Evolutionary conservation across 1,284 basidiomycete genomes (phyloP).

Genomic region (Bjerkandera adusta): DNA sequence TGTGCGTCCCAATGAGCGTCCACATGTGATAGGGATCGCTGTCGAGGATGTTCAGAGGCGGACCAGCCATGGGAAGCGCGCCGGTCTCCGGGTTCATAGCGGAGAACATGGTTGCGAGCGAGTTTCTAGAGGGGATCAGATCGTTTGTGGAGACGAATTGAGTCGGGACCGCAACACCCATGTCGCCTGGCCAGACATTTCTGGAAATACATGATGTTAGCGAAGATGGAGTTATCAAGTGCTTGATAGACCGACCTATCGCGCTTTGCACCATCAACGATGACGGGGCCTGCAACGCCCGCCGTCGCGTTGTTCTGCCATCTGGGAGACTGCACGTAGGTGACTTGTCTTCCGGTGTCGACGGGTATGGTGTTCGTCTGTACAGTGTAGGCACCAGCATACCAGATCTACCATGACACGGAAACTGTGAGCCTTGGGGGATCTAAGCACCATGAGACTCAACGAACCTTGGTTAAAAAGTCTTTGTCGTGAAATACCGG

Average conservation of each 20-base stretch:
- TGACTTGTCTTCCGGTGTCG: slow-evolving; percentile 52
- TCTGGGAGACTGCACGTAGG: slow-evolving; percentile 38
- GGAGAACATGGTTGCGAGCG: slow-evolving; percentile 57
- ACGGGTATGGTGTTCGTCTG: slow-evolving; percentile 56
- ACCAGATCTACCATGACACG: slow-evolving; percentile 45
- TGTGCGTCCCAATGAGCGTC: slow-evolving; percentile 45
- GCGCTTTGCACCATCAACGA: slow-evolving; percentile 61
- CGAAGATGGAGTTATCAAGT: not conserved
- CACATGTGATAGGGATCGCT: slow-evolving; percentile 42
- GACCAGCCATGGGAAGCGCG: slow-evolving; percentile 54
- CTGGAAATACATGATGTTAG: slow-evolving; percentile 24
- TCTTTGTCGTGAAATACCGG: slow-evolving; percentile 42
- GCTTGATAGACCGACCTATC: slow-evolving; percentile 38
- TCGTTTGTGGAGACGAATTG: slow-evolving; percentile 61
- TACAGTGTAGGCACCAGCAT: slow-evolving; percentile 59
- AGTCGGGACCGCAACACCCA: slow-evolving; percentile 61
- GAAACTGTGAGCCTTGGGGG: not conserved
- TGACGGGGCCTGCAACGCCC: slow-evolving; percentile 56
- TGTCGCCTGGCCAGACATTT: slow-evolving; percentile 62
- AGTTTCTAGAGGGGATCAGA: slow-evolving; percentile 51
- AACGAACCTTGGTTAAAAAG: slow-evolving; percentile 47
- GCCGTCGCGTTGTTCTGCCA: slow-evolving; percentile 58
- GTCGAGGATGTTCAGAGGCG: slow-evolving; percentile 51
- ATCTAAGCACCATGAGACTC: too few species aligned
- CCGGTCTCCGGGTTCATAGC: slow-evolving; percentile 49